Evolutionary conservation across 371 early-diverging fungal species (phyloP).

Genomic region (Gilbertella persicaria): DNA sequence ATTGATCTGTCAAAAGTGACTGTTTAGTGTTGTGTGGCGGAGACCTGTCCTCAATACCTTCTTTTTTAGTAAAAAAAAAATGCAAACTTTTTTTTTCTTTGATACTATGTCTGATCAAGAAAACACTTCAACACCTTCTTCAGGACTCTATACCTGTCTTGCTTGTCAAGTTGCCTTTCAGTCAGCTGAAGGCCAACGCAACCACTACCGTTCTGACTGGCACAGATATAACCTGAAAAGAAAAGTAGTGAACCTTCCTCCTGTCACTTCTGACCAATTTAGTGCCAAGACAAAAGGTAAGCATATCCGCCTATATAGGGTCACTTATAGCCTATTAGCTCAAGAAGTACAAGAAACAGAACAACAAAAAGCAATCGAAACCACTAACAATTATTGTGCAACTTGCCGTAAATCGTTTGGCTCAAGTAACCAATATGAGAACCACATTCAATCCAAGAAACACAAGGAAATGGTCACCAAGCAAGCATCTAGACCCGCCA

Average conservation of each 20-base stretch:
- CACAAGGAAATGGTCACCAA: slow-evolving; percentile 80
- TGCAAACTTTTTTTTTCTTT: slow-evolving; percentile 3
- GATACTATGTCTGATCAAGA: slow-evolving; percentile 18
- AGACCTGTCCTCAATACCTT: background rate
- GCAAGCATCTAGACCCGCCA: slow-evolving; percentile 21
- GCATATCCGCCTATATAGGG: background rate
- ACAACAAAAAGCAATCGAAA: slow-evolving; percentile 22
- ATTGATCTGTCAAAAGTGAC: too few species aligned
- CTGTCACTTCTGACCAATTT: slow-evolving; percentile 73
- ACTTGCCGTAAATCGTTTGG: slow-evolving; percentile 69
- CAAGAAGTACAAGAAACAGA: slow-evolving; percentile 24
- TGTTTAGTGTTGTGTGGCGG: slow-evolving; percentile 10
- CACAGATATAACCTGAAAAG: slow-evolving; percentile 90
- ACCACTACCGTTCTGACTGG: slow-evolving; percentile 86
- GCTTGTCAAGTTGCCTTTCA: slow-evolving; percentile 88
- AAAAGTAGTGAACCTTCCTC: slow-evolving; percentile 81
- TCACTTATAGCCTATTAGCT: slow-evolving; percentile 24
- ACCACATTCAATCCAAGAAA: slow-evolving; percentile 89
- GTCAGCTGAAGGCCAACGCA: slow-evolving; percentile 78
- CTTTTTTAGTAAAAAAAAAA: background rate
- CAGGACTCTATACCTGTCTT: slow-evolving; percentile 64
- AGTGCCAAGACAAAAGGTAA: slow-evolving; percentile 51
- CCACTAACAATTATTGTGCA: slow-evolving; percentile 38
- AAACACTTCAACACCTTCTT: slow-evolving; percentile 8
- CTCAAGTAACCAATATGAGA: slow-evolving; percentile 82